These are phyloP conservation scores for Apiotrichum akiyoshidainum DNA, from an alignment of 1,284 basidiomycete genomes.

Conservation along the genomic window DNA sequence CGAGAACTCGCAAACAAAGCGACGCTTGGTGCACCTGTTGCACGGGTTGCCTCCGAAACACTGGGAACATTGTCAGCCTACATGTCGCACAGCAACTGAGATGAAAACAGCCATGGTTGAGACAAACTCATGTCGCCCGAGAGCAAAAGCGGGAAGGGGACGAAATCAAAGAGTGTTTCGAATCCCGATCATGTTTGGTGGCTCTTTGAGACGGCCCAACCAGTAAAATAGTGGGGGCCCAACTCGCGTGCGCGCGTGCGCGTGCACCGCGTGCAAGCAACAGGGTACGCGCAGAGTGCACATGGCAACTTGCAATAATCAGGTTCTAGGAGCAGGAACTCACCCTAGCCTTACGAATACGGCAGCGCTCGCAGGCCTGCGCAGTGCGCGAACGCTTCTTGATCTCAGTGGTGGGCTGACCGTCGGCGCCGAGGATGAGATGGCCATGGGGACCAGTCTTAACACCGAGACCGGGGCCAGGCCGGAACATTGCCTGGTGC, in stretches of 20 bases:
- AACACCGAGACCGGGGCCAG: slow-evolving; percentile 10
- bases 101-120: background rate
- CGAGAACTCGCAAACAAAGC: slow-evolving; percentile 26
- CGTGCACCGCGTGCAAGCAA: no score
- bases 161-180: background rate
- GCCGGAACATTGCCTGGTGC: background rate
- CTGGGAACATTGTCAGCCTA: slow-evolving; percentile 11
- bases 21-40: slow-evolving; percentile 24
- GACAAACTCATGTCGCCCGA: background rate
- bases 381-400: slow-evolving; percentile 30
- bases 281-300: no score
- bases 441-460: slow-evolving; percentile 15
- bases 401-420: slow-evolving; percentile 20
- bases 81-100: background rate
- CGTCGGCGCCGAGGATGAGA: slow-evolving; percentile 18
- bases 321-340: slow-evolving; percentile 9
- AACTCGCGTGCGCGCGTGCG: no score
- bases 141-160: background rate
- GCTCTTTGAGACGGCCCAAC: background rate
- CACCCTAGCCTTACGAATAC: slow-evolving; percentile 30
- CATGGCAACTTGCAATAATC: background rate
- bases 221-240: no score
- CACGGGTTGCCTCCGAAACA: slow-evolving; percentile 26
- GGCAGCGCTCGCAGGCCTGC: slow-evolving; percentile 32
- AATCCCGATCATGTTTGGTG: background rate